Base-by-base conservation (phyloP, 2,329 filamentous ascomycete genomes). In the Macrophomina pseudophaseolina region DNA sequence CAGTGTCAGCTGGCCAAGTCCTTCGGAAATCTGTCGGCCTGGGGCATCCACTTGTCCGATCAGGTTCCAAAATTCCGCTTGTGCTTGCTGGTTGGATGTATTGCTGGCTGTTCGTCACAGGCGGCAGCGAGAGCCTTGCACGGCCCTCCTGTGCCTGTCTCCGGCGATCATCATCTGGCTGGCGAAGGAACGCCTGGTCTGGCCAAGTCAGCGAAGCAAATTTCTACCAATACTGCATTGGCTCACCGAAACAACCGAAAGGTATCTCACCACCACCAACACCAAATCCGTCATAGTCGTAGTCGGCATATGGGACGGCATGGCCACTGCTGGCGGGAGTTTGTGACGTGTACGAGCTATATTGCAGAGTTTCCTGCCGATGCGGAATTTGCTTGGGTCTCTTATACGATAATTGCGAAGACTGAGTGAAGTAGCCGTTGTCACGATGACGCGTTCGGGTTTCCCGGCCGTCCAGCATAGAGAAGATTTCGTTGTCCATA, bases 51-150 rank as follows among this genome's bases (percentile, higher is more conserved):
- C 23, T 23, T 23, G 2, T 23, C 23, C 23, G 23, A 23, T 23
- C 23, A 23, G 23, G 23, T 23, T 23, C 23, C 16, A 12, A 2
- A 23, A 4, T 2, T 3, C n/a, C 12, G 5, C 14, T 35, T 46
- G 2, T 6, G 5, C 23, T 30, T 8, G 2, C 4, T 6, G 58
- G 18, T 5, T 18, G 44, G 11, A n/a, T 12, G 2, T 23, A 28
- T 16, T 48, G 42, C n/a, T 62, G 44, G 11, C 42, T 23, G 58
- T 14, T 46, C 5, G 4, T 23, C 14, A 52, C 32, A 23, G 74
- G 75, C 1, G 71, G 73, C 32, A 82, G 65, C 5, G 80, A 79
- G n/a, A 82, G 71, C 40, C 80, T 72, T 18, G 76, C 75, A 46
- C 69, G 71, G 8, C 78, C 77, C 56, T 73, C 70, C 9, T 69